Percentiles rank a stretch among this genome's conserved stretches.
Conservation (phyloP, 495 filamentous ascomycete species). For the Polyplosphaeria fusca region DNA sequence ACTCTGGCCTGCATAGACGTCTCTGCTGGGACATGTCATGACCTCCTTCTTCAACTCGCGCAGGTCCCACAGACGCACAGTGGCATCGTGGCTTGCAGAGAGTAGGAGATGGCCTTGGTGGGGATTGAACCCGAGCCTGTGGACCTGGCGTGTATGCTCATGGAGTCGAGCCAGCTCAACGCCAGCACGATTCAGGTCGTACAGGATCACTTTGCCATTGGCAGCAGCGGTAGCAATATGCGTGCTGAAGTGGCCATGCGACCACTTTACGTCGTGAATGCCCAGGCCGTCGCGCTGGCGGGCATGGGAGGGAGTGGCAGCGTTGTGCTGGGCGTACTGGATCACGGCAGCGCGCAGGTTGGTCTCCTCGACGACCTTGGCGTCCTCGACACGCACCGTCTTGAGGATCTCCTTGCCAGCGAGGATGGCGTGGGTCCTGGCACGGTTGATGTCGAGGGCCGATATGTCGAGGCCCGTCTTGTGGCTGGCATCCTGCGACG, state of each 20-base stretch:
- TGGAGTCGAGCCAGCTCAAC: slow-evolving; percentile 74
- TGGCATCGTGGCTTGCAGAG: slow-evolving; percentile 89
- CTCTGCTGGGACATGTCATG: slow-evolving; percentile 51
- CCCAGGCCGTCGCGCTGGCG: slow-evolving; percentile 69
- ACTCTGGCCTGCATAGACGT: slow-evolving; percentile 59
- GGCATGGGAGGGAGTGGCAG: slow-evolving; percentile 42
- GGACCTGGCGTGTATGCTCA: slow-evolving; percentile 89
- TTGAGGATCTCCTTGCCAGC: slow-evolving; percentile 82
- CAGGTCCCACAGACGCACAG: slow-evolving; percentile 78
- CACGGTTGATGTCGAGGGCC: slow-evolving; percentile 73
- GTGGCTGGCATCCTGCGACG: slow-evolving; percentile 71
- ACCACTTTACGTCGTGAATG: slow-evolving; percentile 83
- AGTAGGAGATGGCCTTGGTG: slow-evolving; percentile 71
- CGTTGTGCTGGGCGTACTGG: slow-evolving; percentile 63
- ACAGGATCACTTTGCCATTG: slow-evolving; percentile 82
- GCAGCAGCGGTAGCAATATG: slow-evolving; percentile 80
- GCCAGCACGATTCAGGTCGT: slow-evolving; percentile 71
- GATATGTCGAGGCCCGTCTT: slow-evolving; percentile 68
- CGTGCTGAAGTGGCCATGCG: slow-evolving; percentile 59
- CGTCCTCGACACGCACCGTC: slow-evolving; percentile 69
- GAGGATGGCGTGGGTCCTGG: slow-evolving; percentile 72
- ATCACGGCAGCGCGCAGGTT: slow-evolving; percentile 76
- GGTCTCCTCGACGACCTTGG: slow-evolving; percentile 68
- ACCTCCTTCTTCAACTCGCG: slow-evolving; percentile 52
- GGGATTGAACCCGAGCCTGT: slow-evolving; percentile 86